phyloP scores from a whole-genome alignment of 163 green algal genomes.

The Scenedesmus sp. region DNA sequence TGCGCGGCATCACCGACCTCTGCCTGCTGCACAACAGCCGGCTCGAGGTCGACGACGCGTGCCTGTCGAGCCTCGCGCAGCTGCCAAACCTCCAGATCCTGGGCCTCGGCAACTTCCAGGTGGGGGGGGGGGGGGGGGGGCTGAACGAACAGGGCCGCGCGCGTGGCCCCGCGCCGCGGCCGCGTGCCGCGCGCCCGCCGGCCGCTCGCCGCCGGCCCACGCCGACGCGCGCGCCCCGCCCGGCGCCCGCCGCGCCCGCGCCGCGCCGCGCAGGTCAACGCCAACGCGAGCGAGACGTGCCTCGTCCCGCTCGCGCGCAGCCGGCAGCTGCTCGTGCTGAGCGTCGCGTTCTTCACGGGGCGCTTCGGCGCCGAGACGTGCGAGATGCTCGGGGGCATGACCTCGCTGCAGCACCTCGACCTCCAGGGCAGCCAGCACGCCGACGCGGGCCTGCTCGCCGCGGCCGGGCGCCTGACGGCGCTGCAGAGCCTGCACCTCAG shows the following conservation, averaged over 20 bases:
- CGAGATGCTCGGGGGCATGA: constrained; percentile 34
- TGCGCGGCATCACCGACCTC: constrained; percentile 46
- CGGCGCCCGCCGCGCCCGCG: background rate
- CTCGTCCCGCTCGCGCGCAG: constrained; percentile 30
- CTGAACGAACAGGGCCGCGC: too few species aligned
- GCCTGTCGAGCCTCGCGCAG: constrained; percentile 36
- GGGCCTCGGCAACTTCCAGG: constrained; percentile 50
- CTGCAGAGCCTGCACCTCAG: constrained; percentile 50
- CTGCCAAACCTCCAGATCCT: constrained; percentile 46
- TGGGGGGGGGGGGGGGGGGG: constrained; percentile 2
- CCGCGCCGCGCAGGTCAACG: constrained; percentile 7
- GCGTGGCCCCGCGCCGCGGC: background rate
- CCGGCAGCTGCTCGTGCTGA: constrained; percentile 45
- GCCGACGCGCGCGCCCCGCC: too few species aligned
- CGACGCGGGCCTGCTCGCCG: constrained; percentile 26
- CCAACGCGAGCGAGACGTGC: constrained; percentile 27
- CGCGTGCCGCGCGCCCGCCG: too few species aligned
- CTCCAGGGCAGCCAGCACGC: constrained; percentile 42
- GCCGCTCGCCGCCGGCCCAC: too few species aligned
- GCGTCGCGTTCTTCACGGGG: constrained; percentile 27
- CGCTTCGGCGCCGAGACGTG: constrained; percentile 18
- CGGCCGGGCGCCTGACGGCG: constrained; percentile 16
- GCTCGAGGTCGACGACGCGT: constrained; percentile 47
- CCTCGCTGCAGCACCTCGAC: constrained; percentile 43
- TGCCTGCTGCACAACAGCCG: constrained; percentile 52